Evolutionary conservation across 176 grass and related monocot genomes (phyloP).

Genomic region (Pontederia paniculata): DNA sequence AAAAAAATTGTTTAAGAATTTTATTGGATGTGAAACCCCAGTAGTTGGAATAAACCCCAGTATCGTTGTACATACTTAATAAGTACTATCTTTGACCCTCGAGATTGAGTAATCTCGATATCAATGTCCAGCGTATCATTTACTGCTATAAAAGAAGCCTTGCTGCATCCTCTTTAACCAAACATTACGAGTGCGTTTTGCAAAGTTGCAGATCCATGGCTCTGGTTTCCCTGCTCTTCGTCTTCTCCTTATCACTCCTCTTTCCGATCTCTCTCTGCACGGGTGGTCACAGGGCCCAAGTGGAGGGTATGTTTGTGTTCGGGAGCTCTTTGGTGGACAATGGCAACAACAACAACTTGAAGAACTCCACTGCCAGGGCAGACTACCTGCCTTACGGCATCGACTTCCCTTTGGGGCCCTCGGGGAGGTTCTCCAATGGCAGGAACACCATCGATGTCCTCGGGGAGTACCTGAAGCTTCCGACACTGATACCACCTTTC

Average conservation of each 20-base stretch:
- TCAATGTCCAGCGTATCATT: too few species aligned
- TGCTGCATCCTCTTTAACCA: too few species aligned
- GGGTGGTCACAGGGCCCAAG: background rate
- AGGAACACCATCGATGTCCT: conserved; percentile 57
- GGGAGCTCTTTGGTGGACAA: conserved; percentile 71
- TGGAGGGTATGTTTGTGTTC: conserved; percentile 53
- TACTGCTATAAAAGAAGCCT: too few species aligned
- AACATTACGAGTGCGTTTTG: too few species aligned
- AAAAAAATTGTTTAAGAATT: too few species aligned
- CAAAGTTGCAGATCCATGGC: background rate
- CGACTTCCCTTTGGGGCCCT: conserved; percentile 52
- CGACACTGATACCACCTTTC: conserved; percentile 35
- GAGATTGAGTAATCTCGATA: too few species aligned
- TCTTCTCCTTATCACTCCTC: too few species aligned
- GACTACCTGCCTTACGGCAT: conserved; percentile 66
- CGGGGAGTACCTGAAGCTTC: conserved; percentile 42
- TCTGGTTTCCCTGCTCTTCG: background rate
- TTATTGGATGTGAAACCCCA: too few species aligned
- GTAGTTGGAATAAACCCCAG: too few species aligned
- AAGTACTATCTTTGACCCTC: too few species aligned
- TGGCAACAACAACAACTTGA: conserved; percentile 66
- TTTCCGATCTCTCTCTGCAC: too few species aligned
- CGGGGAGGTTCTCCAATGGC: conserved; percentile 64
- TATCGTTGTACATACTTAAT: too few species aligned
- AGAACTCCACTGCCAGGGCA: conserved; percentile 37